These are phyloP conservation scores for Boletus hoseneyae DNA, from an alignment of 1,284 basidiomycete species.

Conservation along the genomic window DNA sequence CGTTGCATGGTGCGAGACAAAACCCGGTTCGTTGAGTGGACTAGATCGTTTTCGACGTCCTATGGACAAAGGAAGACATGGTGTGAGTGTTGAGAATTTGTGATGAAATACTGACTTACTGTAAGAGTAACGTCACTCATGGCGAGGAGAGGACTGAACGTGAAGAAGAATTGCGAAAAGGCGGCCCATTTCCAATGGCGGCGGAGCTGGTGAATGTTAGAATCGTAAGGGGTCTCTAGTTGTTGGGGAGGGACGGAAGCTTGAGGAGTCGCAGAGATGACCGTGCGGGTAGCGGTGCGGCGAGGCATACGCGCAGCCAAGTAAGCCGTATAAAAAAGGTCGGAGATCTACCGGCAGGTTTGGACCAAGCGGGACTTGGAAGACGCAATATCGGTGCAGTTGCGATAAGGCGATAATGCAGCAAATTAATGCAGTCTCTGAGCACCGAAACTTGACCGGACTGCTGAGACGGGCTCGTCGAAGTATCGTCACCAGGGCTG, in stretches of 20 bases:
- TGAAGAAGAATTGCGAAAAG: constrained; percentile 78
- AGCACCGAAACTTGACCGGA: constrained; percentile 10
- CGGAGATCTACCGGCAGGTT: constrained; percentile 34
- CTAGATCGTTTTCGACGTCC: constrained; percentile 77
- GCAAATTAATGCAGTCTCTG: constrained; percentile 18
- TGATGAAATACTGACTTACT: constrained; percentile 42
- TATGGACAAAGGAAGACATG: constrained; percentile 30
- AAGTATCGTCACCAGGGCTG: constrained; percentile 2
- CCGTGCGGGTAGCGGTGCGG: constrained; percentile 31
- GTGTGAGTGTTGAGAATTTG: constrained; percentile 5
- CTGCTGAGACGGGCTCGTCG: constrained; percentile 10
- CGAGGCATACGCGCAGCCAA: constrained; percentile 39
- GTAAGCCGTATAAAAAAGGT: constrained; percentile 35
- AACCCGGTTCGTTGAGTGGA: constrained; percentile 53
- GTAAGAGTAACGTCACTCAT: constrained; percentile 61
- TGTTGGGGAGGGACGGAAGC: constrained; percentile 22
- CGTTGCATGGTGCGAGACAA: constrained; percentile 72
- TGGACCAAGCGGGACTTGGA: constrained; percentile 22
- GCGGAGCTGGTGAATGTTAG: constrained; percentile 46
- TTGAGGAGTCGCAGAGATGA: constrained; percentile 27
- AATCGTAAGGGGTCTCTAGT: constrained; percentile 35
- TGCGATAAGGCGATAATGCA: constrained; percentile 25
- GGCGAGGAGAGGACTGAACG: constrained; percentile 63
- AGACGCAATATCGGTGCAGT: constrained; percentile 15
- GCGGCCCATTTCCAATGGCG: constrained; percentile 83